Evolutionary conservation across 1,139 yeast species (phyloP).

Genomic region (Kodamaea ohmeri): DNA sequence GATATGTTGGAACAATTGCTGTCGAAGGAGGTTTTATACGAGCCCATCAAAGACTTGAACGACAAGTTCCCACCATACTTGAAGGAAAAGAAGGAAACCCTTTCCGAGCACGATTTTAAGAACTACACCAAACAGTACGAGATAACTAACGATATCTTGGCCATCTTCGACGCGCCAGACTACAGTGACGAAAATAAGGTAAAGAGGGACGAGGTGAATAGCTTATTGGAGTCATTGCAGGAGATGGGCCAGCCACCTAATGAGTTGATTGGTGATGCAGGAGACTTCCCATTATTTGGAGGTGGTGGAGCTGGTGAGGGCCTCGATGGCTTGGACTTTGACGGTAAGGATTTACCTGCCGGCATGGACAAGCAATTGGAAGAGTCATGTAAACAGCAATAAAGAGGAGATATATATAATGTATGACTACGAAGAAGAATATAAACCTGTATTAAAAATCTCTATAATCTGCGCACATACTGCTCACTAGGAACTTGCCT

Average conservation of each 20-base stretch:
- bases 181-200: constrained; percentile 52
- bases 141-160: constrained; percentile 51
- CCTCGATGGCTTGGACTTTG: constrained; percentile 34
- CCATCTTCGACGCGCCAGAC: constrained; percentile 53
- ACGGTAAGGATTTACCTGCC: constrained; percentile 45
- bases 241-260: constrained; percentile 88
- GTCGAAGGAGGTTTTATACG: constrained; percentile 82
- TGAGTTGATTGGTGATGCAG: constrained; percentile 68
- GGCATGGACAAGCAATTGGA: constrained; percentile 46
- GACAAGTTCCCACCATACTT: constrained; percentile 66
- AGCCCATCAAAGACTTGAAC: constrained; percentile 81
- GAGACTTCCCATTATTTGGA: constrained; percentile 57
- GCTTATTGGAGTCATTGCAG: constrained; percentile 65
- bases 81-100: constrained; percentile 43
- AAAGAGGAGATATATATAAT: no score
- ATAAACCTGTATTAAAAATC: background rate
- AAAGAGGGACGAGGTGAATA: constrained; percentile 53
- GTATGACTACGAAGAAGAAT: background rate
- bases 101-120: constrained; percentile 46
- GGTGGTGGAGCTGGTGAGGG: constrained; percentile 29
- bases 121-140: constrained; percentile 56
- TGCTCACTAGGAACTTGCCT: no score
- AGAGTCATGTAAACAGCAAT: constrained; percentile 25
- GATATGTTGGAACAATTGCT: constrained; percentile 84
- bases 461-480: no score